Evolutionary conservation across 805 yeast species (phyloP), one percentile per base, ranked within the genome.

Genomic region (Saturnispora bothae): DNA sequence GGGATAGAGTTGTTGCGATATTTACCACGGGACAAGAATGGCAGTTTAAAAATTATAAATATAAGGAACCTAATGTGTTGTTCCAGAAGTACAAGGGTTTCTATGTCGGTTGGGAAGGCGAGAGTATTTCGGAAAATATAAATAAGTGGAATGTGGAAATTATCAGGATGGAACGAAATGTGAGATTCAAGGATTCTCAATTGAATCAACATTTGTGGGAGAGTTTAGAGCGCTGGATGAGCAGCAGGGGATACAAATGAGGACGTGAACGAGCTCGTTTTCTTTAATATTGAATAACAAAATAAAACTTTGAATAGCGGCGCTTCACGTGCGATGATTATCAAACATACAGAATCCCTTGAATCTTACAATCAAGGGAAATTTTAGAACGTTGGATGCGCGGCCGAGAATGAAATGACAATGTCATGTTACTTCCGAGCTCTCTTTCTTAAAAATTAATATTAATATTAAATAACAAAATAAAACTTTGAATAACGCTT

Each of bases 21-120:
- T 80, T 92, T 63, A 89, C 96, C 14, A 89, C 96, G 9, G 99
- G 99, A 10, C 98, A 92, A 63, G 68, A 78, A 39, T 92, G 99
- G 99, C 99, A 92, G 62, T 84, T 92, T 62, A 75, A 83, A 53
- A 74, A 77, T 50, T 92, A 89, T 60, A 82, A 80, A 54, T 81
- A 86, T 76, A 68, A 76, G 28, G 75, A 78, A 39, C 96, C 98
- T 3, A 76, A 80, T 43, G 66, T 66, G 31, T 66, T 92, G 46
- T 92, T 92, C 59, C 92, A 81, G 52, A 77, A 74, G 48, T 82
- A 82, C 47, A 76, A 80, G 43, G 98, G 98, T 2, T 88, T 74
- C 54, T 83, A 75, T 50, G 67, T 86, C 48, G 68, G 77, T 31
- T 86, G 76, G 60, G 71, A 72, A 43, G 88, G 85, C 25, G 97